A percentile compares a stretch with the other conserved stretches of the same genome.
phyloP scores from a whole-genome alignment of 106 monocot species.

The Posidonia australis region DNA sequence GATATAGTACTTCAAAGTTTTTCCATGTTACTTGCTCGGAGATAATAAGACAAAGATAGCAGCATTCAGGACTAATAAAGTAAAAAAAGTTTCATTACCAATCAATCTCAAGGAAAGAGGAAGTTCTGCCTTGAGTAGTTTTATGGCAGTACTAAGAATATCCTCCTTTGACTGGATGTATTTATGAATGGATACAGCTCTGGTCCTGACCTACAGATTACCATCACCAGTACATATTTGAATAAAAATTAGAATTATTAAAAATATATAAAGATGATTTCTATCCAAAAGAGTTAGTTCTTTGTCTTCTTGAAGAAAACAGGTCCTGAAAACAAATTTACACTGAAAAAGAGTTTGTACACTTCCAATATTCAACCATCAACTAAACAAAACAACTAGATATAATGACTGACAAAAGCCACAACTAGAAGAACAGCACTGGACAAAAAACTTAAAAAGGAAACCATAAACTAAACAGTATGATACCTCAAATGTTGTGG shows the following conservation, averaged over 20 bases:
- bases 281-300: too few relatives aligned
- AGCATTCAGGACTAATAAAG: too few relatives aligned
- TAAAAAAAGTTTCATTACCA: slow-evolving; percentile 34
- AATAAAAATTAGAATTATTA: background rate
- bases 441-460: background rate
- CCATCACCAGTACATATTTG: too few relatives aligned
- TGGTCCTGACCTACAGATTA: slow-evolving; percentile 58
- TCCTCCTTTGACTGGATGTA: slow-evolving; percentile 80
- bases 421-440: background rate
- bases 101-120: slow-evolving; percentile 86
- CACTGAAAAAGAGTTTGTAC: background rate
- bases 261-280: background rate
- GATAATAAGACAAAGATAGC: too few relatives aligned
- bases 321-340: background rate
- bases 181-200: slow-evolving; percentile 64
- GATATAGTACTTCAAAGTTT: too few relatives aligned
- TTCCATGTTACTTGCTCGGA: too few relatives aligned
- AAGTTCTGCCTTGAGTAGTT: slow-evolving; percentile 81
- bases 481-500: slow-evolving; percentile 74
- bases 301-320: too few relatives aligned
- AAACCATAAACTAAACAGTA: background rate
- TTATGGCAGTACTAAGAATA: slow-evolving; percentile 58
- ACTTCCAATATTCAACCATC: background rate
- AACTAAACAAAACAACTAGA: background rate
- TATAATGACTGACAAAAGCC: background rate